A percentile compares a stretch with the other conserved stretches of the same genome.
Conservation (phyloP, 2,329 filamentous ascomycete species). For the Penicillium psychrosexuale region DNA sequence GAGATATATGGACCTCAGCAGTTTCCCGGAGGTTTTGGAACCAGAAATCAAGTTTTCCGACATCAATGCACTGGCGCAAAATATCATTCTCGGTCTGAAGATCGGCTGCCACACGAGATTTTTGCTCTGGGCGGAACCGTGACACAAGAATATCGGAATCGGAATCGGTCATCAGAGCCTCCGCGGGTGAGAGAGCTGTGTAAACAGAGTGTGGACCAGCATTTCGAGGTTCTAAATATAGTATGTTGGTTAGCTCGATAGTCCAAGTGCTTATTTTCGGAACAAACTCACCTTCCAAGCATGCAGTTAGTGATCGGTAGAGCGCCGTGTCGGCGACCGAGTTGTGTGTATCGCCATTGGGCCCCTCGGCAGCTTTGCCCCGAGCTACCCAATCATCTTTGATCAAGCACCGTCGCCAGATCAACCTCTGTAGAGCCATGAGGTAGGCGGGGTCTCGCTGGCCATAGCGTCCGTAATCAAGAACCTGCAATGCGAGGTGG, state of each 20-base stretch:
- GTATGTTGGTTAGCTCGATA: slow-evolving; percentile 6
- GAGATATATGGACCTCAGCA: slow-evolving; percentile 14
- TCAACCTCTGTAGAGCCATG: slow-evolving; percentile 39
- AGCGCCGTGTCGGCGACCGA: slow-evolving; percentile 64
- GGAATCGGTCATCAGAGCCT: slow-evolving; percentile 29
- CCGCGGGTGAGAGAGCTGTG: slow-evolving; percentile 26
- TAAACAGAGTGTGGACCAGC: slow-evolving; percentile 21
- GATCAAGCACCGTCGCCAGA: slow-evolving; percentile 85
- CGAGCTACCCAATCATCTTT: slow-evolving; percentile 80
- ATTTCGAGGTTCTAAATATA: slow-evolving; percentile 16
- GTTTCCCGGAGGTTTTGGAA: slow-evolving; percentile 38
- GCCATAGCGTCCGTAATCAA: slow-evolving; percentile 55
- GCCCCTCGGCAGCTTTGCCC: slow-evolving; percentile 72
- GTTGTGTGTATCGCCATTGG: slow-evolving; percentile 64
- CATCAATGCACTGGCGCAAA: slow-evolving; percentile 63
- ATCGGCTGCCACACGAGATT: slow-evolving; percentile 66
- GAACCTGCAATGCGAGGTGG: slow-evolving; percentile 64
- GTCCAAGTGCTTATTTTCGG: neutral
- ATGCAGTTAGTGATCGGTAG: slow-evolving; percentile 63
- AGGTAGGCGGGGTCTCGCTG: slow-evolving; percentile 44
- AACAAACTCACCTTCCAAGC: slow-evolving; percentile 51
- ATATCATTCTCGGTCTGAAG: slow-evolving; percentile 69
- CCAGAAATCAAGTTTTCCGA: slow-evolving; percentile 70
- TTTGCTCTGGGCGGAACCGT: slow-evolving; percentile 60
- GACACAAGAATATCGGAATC: slow-evolving; percentile 51